Conservation (phyloP, 2,329 filamentous ascomycete species). For the Hymenotorrendiella dingleyae region DNA sequence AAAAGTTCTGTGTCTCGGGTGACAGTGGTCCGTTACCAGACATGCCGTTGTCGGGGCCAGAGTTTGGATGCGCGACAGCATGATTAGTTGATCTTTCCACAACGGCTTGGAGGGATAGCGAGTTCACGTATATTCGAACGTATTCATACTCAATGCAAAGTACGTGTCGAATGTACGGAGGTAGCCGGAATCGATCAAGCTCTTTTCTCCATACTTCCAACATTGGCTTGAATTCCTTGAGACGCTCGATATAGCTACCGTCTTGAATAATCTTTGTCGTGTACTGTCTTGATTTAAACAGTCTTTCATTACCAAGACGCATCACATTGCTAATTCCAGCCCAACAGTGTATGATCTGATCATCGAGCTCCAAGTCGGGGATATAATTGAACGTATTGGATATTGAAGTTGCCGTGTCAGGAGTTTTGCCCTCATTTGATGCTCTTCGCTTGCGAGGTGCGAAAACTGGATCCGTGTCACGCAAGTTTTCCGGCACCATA, state of each 20-base stretch:
- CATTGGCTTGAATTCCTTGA: conserved; percentile 76
- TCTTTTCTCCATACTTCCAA: conserved; percentile 73
- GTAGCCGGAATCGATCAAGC: conserved; percentile 71
- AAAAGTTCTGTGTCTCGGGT: conserved; percentile 59
- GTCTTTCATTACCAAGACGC: conserved; percentile 79
- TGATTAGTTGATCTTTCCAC: conserved; percentile 87
- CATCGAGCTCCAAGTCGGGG: conserved; percentile 59
- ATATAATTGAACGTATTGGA: conserved; percentile 60
- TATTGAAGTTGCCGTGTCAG: conserved; percentile 50
- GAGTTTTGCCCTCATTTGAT: conserved; percentile 52
- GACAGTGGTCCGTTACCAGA: conserved; percentile 41
- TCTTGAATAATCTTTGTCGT: conserved; percentile 85
- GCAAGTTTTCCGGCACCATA: conserved; percentile 72
- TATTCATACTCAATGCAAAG: conserved; percentile 94
- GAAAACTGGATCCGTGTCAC: conserved; percentile 52
- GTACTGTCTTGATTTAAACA: conserved; percentile 82
- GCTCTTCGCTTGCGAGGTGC: conserved; percentile 34
- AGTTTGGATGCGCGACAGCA: conserved; percentile 40
- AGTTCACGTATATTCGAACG: conserved; percentile 90
- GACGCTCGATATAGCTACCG: conserved; percentile 73
- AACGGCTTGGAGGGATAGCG: conserved; percentile 86
- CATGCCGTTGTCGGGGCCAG: conserved; percentile 30
- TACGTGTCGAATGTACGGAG: conserved; percentile 64
- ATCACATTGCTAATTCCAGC: conserved; percentile 88
- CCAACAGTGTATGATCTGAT: conserved; percentile 81